Percentiles rank a stretch among this genome's conserved stretches.
Evolutionary conservation across 208 protist species (phyloP).

Genomic region (Trypanosoma rangeli): DNA sequence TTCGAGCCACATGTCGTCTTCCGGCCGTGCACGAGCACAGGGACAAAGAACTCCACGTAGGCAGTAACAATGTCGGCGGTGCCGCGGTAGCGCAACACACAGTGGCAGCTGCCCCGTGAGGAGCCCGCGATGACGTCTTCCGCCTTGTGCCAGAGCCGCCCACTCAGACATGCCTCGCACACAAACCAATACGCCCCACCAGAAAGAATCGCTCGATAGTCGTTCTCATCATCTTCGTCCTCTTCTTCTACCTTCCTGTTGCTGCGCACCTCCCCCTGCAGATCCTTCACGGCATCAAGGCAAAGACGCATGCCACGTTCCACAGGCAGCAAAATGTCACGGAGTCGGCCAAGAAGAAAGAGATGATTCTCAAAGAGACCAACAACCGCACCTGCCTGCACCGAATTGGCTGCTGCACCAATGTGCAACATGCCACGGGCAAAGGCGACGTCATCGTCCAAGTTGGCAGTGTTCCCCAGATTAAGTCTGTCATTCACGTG

Average conservation of each 20-base stretch:
- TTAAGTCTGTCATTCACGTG: background rate
- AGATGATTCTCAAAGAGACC: slow-evolving; percentile 10
- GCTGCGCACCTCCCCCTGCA: background rate
- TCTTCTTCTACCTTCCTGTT: background rate
- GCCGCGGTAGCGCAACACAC: background rate
- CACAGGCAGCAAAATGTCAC: slow-evolving; percentile 5
- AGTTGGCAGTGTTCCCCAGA: background rate
- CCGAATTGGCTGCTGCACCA: slow-evolving; percentile 2
- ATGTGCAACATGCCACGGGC: slow-evolving; percentile 14
- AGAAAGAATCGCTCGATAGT: background rate
- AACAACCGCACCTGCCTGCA: background rate
- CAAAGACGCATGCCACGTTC: slow-evolving; percentile 7
- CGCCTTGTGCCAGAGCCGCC: slow-evolving; percentile 6
- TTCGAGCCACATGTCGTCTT: background rate
- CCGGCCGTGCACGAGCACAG: background rate
- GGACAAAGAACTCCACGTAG: slow-evolving; percentile 21
- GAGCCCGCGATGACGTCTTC: background rate
- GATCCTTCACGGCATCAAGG: background rate
- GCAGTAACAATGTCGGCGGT: slow-evolving; percentile 10
- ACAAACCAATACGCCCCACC: slow-evolving; percentile 21
- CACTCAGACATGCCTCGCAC: slow-evolving; percentile 9
- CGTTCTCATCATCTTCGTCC: background rate
- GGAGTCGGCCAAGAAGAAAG: background rate
- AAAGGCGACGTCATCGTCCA: slow-evolving; percentile 2
- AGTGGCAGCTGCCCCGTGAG: background rate